Base-by-base conservation (phyloP, 768 basidiomycete species). In the Russula virescens region DNA sequence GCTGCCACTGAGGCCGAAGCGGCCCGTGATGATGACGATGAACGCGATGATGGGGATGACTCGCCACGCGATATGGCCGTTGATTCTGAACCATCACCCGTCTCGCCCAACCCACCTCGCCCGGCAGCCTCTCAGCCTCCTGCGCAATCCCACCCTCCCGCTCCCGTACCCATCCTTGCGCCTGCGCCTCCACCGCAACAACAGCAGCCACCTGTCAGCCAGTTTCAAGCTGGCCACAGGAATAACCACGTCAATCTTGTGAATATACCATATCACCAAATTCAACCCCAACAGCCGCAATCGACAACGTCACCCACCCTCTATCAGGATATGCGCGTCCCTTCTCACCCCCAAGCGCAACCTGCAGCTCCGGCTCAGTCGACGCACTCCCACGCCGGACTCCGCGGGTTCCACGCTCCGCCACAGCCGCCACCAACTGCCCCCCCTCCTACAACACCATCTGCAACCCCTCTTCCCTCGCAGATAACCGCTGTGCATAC, bases 1-100 rank as follows among this genome's bases (percentile, higher is more conserved):
- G 66, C 74, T 4, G 73, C 76, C 25, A 69, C 70, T 11, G 73
- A 76, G 19, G 73, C 73, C n/a, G 68, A 69, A 42, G 68, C 73
- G 0, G 70, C 73, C 0, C 68, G 66, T 8, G 71, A 74, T 46
- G 79, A 79, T 47, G 78, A 79, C 19, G 81, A 79, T 42, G 79
- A 78, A 45, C 78, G 79, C 23, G 81, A 80, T 48, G 79, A 80
- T 58, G 75, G 76, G 42, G 59, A 64, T 14, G 71, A 69, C 21
- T 57, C 63, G 11, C 54, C 65, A 4, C 40, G 42, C 21, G 54
- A 61, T 28, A 68, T 67, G 60, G 21, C 53, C 11, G 43, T 61
- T 47, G 50, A 58, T n/a, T 28, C 54, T 19, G 54, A 58, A 8
- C 65, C 46, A 16, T 55, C 57, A 28, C 58, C 61, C 10, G 45